phyloP scores from a whole-genome alignment of 345 rosid species.

The Syzygium aromaticum region DNA sequence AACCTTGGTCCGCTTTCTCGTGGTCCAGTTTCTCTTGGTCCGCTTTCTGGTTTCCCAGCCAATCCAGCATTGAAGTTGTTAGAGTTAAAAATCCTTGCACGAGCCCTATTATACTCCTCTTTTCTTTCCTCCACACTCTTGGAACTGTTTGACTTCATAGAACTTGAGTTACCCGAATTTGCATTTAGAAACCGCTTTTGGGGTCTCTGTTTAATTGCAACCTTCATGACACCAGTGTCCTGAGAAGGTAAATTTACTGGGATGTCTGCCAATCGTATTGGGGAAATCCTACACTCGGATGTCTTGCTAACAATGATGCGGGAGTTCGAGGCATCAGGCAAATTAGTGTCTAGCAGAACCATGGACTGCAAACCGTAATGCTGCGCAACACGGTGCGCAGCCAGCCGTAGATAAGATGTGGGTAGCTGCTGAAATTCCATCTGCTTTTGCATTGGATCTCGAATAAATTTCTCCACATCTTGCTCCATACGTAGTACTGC shows the following conservation, averaged over 20 bases:
- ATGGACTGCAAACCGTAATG: constrained; percentile 74
- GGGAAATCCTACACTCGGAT: constrained; percentile 46
- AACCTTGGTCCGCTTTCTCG: constrained; percentile 28
- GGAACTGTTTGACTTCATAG: constrained; percentile 32
- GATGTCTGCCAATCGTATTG: constrained; percentile 62
- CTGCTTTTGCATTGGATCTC: constrained; percentile 52
- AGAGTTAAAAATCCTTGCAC: constrained; percentile 65
- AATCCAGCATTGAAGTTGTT: constrained; percentile 23
- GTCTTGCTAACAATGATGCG: constrained; percentile 68
- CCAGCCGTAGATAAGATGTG: constrained; percentile 68
- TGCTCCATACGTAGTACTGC: constrained; percentile 81
- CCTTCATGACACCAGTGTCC: constrained; percentile 40
- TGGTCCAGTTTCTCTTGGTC: constrained; percentile 33
- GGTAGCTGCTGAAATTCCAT: constrained; percentile 75
- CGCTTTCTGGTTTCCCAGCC: constrained; percentile 34
- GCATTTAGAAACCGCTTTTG: constrained; percentile 30
- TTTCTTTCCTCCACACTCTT: constrained; percentile 83
- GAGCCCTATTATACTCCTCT: constrained; percentile 76
- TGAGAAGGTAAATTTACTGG: constrained; percentile 60
- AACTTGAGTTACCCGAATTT: constrained; percentile 26
- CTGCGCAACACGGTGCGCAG: constrained; percentile 86
- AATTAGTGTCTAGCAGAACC: constrained; percentile 60
- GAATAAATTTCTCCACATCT: constrained; percentile 62
- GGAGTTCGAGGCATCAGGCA: constrained; percentile 59
- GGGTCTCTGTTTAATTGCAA: constrained; percentile 78